Conservation (phyloP, 805 yeast genomes). For the Saccharomycopsis synnaedendra region DNA sequence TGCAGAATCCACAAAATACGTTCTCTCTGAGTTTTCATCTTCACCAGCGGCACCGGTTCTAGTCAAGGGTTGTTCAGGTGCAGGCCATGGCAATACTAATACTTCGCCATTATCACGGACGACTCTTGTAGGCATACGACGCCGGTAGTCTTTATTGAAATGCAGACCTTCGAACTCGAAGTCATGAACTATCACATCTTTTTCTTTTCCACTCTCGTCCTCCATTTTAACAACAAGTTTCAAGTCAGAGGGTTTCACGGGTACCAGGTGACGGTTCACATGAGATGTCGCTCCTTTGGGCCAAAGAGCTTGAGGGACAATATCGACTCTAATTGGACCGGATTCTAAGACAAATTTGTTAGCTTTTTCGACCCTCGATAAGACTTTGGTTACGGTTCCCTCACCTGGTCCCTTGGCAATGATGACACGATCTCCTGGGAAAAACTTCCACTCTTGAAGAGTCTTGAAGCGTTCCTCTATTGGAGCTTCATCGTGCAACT, state of each 20-base stretch:
- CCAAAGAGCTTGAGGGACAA: constrained; percentile 69
- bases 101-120: constrained; percentile 53
- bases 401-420: constrained; percentile 56
- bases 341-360: constrained; percentile 60
- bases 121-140: constrained; percentile 66
- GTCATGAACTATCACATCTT: constrained; percentile 71
- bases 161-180: constrained; percentile 56
- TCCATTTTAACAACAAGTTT: constrained; percentile 70
- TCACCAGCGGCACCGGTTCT: constrained; percentile 23
- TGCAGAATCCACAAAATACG: constrained; percentile 61
- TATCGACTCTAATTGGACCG: constrained; percentile 49
- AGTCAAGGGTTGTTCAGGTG: constrained; percentile 32
- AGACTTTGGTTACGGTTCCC: constrained; percentile 65
- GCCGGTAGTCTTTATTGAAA: constrained; percentile 64
- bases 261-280: constrained; percentile 56
- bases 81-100: constrained; percentile 83
- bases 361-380: constrained; percentile 43
- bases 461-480: constrained; percentile 26
- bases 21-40: constrained; percentile 54
- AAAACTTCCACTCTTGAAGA: constrained; percentile 45
- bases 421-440: constrained; percentile 71
- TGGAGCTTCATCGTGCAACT: constrained; percentile 11
- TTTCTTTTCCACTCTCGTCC: constrained; percentile 44
- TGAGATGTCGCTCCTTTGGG: constrained; percentile 60
- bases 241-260: constrained; percentile 47